A percentile compares a stretch with the other conserved stretches of the same genome.
Evolutionary conservation across 805 yeast genomes (phyloP).

Genomic region (Soucietia sequanensis): DNA sequence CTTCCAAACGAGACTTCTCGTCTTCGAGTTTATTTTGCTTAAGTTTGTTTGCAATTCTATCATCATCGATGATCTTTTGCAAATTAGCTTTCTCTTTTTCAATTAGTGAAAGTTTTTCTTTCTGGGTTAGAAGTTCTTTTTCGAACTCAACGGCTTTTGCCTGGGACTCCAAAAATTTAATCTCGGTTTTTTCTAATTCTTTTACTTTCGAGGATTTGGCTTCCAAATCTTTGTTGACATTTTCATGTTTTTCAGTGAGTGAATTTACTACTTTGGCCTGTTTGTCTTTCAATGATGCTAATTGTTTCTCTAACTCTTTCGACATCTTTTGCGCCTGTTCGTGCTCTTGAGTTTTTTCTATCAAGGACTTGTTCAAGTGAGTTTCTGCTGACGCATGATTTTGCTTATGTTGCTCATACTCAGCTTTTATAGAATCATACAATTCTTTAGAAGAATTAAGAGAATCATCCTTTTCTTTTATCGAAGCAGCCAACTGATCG

Average conservation of each 20-base stretch:
- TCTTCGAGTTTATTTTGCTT: no score
- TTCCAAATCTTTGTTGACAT: conserved; percentile 3
- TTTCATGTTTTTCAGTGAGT: conserved; percentile 1
- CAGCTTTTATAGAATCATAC: not conserved
- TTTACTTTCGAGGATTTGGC: not conserved
- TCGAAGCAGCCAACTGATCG: conserved; percentile 1
- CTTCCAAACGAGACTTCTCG: no score
- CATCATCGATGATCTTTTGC: no score
- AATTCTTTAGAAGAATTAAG: not conserved
- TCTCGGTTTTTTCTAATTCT: conserved; percentile 2
- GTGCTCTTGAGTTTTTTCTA: conserved; percentile 1
- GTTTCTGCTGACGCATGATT: not conserved
- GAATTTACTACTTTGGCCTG: conserved; percentile 1
- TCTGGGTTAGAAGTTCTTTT: not conserved
- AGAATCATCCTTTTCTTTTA: no score
- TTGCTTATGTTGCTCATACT: not conserved
- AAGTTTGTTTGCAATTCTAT: no score
- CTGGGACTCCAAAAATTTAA: not conserved
- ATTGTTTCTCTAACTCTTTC: not conserved
- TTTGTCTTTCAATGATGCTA: conserved; percentile 1
- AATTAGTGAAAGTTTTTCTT: not conserved
- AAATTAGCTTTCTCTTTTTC: not conserved
- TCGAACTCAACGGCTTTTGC: not conserved
- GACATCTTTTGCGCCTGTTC: not conserved
- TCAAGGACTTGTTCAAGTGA: conserved; percentile 2